Percentiles rank a stretch among this genome's conserved stretches.
These are phyloP conservation scores for Cucurbita moschata DNA, from an alignment of 306 rosid species.

Conservation along the genomic window DNA sequence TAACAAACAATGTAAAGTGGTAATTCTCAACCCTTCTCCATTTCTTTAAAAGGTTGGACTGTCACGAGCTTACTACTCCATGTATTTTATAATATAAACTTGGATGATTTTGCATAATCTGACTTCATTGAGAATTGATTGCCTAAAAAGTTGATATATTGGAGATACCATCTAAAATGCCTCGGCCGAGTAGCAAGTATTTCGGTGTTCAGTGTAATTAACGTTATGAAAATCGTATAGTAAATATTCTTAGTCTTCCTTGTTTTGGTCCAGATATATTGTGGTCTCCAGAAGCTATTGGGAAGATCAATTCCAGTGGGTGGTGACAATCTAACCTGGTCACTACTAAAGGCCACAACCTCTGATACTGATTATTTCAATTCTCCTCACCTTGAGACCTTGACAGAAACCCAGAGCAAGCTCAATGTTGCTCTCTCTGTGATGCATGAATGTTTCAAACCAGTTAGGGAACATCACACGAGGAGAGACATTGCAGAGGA, in stretches of 20 bases:
- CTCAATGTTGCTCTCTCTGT: conserved; percentile 63
- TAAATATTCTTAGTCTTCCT: neutral
- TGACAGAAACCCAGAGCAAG: conserved; percentile 42
- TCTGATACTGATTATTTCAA: conserved; percentile 11
- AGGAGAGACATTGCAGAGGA: conserved; percentile 55
- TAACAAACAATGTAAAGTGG: conserved; percentile 48
- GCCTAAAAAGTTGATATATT: too few relatives aligned
- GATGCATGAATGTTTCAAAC: conserved; percentile 89
- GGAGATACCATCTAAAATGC: too few relatives aligned
- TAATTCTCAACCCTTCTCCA: conserved; percentile 12
- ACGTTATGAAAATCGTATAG: neutral
- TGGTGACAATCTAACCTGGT: conserved; percentile 51
- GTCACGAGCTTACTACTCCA: neutral
- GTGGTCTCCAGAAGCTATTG: conserved; percentile 31
- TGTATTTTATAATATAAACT: neutral
- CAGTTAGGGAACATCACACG: conserved; percentile 48
- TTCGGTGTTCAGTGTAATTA: neutral
- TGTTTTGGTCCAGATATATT: conserved; percentile 32
- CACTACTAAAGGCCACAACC: conserved; percentile 32
- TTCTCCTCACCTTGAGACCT: conserved; percentile 11
- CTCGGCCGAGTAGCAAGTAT: neutral
- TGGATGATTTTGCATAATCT: too few relatives aligned
- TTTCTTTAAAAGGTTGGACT: neutral
- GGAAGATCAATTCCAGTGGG: conserved; percentile 43
- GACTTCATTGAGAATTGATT: too few relatives aligned